Conservation (phyloP, 768 basidiomycete genomes). For the Mycena alexandri region DNA sequence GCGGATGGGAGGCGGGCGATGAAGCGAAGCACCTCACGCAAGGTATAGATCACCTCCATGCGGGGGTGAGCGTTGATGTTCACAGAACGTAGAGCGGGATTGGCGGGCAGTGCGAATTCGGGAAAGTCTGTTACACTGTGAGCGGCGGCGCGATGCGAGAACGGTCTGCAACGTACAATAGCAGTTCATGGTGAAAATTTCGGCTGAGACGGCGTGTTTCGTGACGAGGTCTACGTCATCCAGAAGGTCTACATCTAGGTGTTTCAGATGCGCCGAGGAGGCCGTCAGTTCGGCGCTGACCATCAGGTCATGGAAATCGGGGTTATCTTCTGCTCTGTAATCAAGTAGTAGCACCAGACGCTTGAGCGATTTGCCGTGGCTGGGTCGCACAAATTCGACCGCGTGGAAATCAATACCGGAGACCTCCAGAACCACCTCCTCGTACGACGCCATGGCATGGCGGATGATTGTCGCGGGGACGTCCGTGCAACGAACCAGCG, state of each 20-base stretch:
- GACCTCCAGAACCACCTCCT: slow-evolving; percentile 13
- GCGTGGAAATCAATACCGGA: slow-evolving; percentile 9
- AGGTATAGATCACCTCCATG: slow-evolving; percentile 16
- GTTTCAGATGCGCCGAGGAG: slow-evolving; percentile 14
- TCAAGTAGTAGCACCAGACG: slow-evolving; percentile 12
- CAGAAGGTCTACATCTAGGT: slow-evolving; percentile 15
- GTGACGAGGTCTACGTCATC: slow-evolving; percentile 11
- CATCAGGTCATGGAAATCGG: slow-evolving; percentile 11
- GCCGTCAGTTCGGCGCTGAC: slow-evolving; percentile 12
- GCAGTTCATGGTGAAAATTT: slow-evolving; percentile 7
- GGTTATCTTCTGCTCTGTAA: slow-evolving; percentile 1
- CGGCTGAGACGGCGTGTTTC: neutral
- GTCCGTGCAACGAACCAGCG: slow-evolving; percentile 9
- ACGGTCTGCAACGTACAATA: slow-evolving; percentile 13
- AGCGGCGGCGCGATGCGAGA: slow-evolving; percentile 14
- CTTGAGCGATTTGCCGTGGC: slow-evolving; percentile 8
- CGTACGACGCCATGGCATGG: slow-evolving; percentile 15
- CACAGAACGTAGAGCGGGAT: slow-evolving; percentile 4
- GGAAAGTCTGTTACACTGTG: slow-evolving; percentile 12
- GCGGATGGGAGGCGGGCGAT: no score
- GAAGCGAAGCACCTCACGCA: neutral
- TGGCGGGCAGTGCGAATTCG: slow-evolving; percentile 11
- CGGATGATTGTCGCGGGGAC: slow-evolving; percentile 4
- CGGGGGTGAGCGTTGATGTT: slow-evolving; percentile 8
- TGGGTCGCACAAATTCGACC: slow-evolving; percentile 7